These are phyloP conservation scores for Balansia obtecta DNA, from an alignment of 2,329 filamentous ascomycete genomes.

Conservation along the genomic window DNA sequence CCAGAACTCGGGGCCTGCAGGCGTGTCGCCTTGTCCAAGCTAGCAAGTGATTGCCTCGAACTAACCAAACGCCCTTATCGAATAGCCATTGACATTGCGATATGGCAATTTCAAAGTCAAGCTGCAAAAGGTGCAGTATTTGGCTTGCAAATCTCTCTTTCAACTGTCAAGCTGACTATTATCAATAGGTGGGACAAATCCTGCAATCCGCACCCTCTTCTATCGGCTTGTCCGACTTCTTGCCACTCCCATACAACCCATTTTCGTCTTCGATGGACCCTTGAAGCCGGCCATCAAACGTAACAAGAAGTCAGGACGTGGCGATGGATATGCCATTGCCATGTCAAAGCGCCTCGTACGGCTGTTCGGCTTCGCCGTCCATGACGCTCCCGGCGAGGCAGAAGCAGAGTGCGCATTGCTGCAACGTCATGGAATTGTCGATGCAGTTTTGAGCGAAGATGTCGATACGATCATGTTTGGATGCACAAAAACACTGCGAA, in stretches of 20 bases:
- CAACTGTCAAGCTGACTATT: slow-evolving; percentile 3
- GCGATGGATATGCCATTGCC: slow-evolving; percentile 55
- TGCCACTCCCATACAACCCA: slow-evolving; percentile 64
- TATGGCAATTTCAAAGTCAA: slow-evolving; percentile 94
- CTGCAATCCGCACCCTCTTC: slow-evolving; percentile 82
- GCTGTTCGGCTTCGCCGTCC: slow-evolving; percentile 71
- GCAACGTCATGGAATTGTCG: slow-evolving; percentile 70
- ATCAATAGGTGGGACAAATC: slow-evolving; percentile 62
- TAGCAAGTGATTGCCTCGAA: slow-evolving; percentile 68
- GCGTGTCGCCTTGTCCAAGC: slow-evolving; percentile 68
- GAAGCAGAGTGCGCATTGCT: slow-evolving; percentile 90
- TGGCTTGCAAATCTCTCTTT: too few species aligned
- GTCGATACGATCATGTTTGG: slow-evolving; percentile 98
- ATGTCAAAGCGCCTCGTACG: slow-evolving; percentile 75
- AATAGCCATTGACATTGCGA: slow-evolving; percentile 85
- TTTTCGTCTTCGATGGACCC: slow-evolving; percentile 85
- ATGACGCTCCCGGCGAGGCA: slow-evolving; percentile 86
- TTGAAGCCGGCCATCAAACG: slow-evolving; percentile 81
- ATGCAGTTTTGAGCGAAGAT: slow-evolving; percentile 91
- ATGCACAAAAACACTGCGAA: slow-evolving; percentile 63
- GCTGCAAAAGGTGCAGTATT: slow-evolving; percentile 51
- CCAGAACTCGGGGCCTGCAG: slow-evolving; percentile 74
- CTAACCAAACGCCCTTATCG: slow-evolving; percentile 60
- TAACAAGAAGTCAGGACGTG: slow-evolving; percentile 58
- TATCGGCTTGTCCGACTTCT: slow-evolving; percentile 75